Evolutionary conservation across 106 monocot species (phyloP), one percentile per base, ranked within the genome.

Genomic region (Ottelia alismoides): DNA sequence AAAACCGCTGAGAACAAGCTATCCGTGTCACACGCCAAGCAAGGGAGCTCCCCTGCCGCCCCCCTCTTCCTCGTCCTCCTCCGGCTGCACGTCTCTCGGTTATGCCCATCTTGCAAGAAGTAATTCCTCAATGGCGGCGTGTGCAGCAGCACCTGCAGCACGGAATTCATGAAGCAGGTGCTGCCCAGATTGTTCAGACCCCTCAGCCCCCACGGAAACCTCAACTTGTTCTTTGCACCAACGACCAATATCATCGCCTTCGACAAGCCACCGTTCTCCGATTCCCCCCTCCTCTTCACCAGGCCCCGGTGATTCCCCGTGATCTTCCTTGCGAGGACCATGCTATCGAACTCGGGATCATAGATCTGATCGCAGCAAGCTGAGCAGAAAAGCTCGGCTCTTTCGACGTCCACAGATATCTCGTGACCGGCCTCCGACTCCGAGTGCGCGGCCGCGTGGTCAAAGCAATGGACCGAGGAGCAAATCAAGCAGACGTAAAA

Each of bases 161-260:
- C 67, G 11, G 83, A 83, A 53, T 78, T 83, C 83, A 83, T 74
- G 57, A 75, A 83, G 40, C 83, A 83, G 23, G 83, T 83, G 45
- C 51, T 83, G 10, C 83, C 83, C 70, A 83, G 49, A 69, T 83
- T 83, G 51, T 75, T 83, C 61, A 83, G 30, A 18, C 83, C 78
- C 23, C 83, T 70, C 64, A 83, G 17, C 1, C 83, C 78, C 60
- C 56, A 70, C 0, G 65, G 72, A 14, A 54, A 61, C 17, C 62
- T 17, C 0, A 55, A 43, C 27, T 11, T n/a, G 17, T 21, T 31
- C n/a, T 51, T 48, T 35, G 18, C 6, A 20, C 0, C 56, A 2
- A 9, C 22, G 5, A 22, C 43, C 22, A 19, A 32, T 24, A 44
- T 59, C 11, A 27, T 25, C 18, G 18, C 65, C 35, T 29, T 28